Evolutionary conservation across 164 flowering plant genomes (phyloP).

Genomic region (Amborella trichopoda): DNA sequence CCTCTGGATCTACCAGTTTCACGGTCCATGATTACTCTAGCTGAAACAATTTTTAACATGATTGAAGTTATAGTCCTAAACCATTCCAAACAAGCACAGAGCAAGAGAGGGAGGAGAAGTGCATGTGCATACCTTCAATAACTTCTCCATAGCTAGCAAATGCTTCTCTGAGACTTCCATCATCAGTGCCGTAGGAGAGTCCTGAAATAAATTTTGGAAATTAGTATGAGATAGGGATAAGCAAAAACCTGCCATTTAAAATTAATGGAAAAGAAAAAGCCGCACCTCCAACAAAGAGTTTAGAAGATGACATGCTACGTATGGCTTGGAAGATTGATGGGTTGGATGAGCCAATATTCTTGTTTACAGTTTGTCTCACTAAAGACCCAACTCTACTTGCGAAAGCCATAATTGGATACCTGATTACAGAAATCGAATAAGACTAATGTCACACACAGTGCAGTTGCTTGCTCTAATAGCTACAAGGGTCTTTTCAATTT

Average conservation of each 20-base stretch:
- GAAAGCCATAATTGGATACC: slow-evolving; percentile 23
- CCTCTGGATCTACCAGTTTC: slow-evolving; percentile 42
- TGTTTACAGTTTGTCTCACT: slow-evolving; percentile 23
- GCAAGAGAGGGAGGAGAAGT: background rate
- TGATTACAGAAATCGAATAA: no score
- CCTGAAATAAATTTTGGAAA: slow-evolving; percentile 12
- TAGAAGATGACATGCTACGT: slow-evolving; percentile 41
- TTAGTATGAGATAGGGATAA: background rate
- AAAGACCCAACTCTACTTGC: slow-evolving; percentile 26
- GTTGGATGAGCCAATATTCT: slow-evolving; percentile 15
- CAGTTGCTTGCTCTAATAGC: no score
- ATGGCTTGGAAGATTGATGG: slow-evolving; percentile 31
- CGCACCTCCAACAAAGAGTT: slow-evolving; percentile 44
- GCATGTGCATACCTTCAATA: slow-evolving; percentile 20
- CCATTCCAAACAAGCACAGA: background rate
- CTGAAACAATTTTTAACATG: slow-evolving; percentile 16
- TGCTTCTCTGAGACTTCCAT: slow-evolving; percentile 22
- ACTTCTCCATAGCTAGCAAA: slow-evolving; percentile 28
- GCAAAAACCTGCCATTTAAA: background rate
- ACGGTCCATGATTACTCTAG: slow-evolving; percentile 32
- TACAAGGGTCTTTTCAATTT: no score
- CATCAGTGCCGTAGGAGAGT: slow-evolving; percentile 28
- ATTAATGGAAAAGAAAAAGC: background rate
- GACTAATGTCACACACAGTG: no score
- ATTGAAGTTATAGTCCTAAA: background rate